phyloP scores from a whole-genome alignment of 345 rosid genomes.

The Barbarea vulgaris region DNA sequence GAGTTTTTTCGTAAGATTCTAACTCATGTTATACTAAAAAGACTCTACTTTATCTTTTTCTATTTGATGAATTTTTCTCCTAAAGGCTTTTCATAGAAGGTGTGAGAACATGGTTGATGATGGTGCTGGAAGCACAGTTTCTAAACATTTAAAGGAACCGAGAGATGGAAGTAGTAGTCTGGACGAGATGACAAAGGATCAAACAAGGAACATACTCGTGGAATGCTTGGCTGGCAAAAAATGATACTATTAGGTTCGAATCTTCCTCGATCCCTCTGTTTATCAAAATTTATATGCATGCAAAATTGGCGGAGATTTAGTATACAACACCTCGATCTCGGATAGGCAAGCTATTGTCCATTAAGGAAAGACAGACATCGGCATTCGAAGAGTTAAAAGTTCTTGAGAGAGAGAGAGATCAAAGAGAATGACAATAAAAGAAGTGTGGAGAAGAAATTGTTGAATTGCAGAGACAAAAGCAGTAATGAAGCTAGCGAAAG shows the following conservation, averaged over 20 bases:
- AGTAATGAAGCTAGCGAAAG: slow-evolving; percentile 39
- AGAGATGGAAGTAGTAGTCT: slow-evolving; percentile 57
- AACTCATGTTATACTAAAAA: no score
- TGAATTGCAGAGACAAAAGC: slow-evolving; percentile 47
- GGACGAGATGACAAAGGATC: slow-evolving; percentile 76
- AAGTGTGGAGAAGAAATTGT: slow-evolving; percentile 41
- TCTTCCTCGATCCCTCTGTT: slow-evolving; percentile 3
- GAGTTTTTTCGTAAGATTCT: no score
- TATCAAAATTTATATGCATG: slow-evolving; percentile 23
- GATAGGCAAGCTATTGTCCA: slow-evolving; percentile 48
- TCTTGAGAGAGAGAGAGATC: slow-evolving; percentile 46
- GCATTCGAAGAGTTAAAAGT: slow-evolving; percentile 42
- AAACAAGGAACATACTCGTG: slow-evolving; percentile 61
- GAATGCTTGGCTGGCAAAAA: slow-evolving; percentile 97
- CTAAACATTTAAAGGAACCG: slow-evolving; percentile 59
- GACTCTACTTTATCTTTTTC: no score
- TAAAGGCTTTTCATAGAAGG: no score
- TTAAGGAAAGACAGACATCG: slow-evolving; percentile 48
- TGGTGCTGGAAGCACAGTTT: slow-evolving; percentile 61
- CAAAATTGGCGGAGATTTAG: no score
- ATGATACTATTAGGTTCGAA: slow-evolving; percentile 55
- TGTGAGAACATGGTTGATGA: slow-evolving; percentile 58
- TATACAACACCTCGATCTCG: slow-evolving; percentile 42
- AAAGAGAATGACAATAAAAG: slow-evolving; percentile 37
- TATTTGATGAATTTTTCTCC: no score